Evolutionary conservation across 495 filamentous ascomycete genomes (phyloP).

Genomic region (Tirmania nivea): DNA sequence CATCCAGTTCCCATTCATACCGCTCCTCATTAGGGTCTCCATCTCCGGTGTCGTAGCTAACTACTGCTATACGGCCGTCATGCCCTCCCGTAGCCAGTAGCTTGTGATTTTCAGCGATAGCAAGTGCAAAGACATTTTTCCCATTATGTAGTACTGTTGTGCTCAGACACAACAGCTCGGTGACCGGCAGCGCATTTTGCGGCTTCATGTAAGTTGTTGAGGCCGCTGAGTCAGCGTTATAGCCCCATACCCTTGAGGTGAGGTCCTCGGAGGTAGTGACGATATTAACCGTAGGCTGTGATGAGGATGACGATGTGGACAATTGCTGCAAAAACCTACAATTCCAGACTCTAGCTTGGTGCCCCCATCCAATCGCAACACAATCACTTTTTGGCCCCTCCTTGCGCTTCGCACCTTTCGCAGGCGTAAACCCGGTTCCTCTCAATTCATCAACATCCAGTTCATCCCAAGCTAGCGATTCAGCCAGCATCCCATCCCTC

Average conservation of each 20-base stretch:
- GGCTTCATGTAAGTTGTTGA: neutral
- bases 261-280: slow-evolving; percentile 66
- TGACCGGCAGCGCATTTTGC: neutral
- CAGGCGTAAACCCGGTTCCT: slow-evolving; percentile 25
- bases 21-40: neutral
- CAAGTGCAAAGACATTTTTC: slow-evolving; percentile 78
- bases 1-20: slow-evolving; percentile 7
- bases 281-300: slow-evolving; percentile 23
- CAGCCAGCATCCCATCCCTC: neutral
- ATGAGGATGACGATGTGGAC: neutral
- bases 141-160: slow-evolving; percentile 46
- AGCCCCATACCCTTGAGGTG: slow-evolving; percentile 45
- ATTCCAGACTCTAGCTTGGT: slow-evolving; percentile 75
- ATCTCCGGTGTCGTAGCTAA: slow-evolving; percentile 3
- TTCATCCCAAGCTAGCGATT: neutral
- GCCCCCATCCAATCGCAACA: slow-evolving; percentile 55
- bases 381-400: slow-evolving; percentile 9
- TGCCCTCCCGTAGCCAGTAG: slow-evolving; percentile 64
- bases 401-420: slow-evolving; percentile 4
- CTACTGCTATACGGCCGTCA: slow-evolving; percentile 40
- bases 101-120: slow-evolving; percentile 21
- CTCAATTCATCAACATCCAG: slow-evolving; percentile 27
- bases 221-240: slow-evolving; percentile 19
- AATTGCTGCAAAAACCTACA: slow-evolving; percentile 35
- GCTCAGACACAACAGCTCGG: slow-evolving; percentile 28